Percentiles rank a stretch among this genome's conserved stretches.
Conservation (phyloP, 805 yeast species). For the Torulaspora delbrueckii region DNA sequence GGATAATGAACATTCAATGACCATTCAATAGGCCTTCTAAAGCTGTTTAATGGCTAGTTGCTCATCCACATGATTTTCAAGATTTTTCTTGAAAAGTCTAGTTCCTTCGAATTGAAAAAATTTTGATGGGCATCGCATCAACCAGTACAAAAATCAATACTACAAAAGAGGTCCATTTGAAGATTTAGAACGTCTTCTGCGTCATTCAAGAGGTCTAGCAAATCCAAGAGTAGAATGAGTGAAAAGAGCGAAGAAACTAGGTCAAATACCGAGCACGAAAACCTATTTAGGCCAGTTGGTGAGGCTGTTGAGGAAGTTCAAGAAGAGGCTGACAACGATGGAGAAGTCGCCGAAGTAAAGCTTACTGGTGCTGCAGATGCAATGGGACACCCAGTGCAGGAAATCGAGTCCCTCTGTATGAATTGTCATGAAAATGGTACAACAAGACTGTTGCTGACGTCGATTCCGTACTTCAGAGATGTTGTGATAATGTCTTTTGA, state of each 20-base stretch:
- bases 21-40: background rate
- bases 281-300: conserved; percentile 56
- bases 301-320: conserved; percentile 45
- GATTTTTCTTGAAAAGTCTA: conserved; percentile 1
- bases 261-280: conserved; percentile 31
- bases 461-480: conserved; percentile 88
- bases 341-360: conserved; percentile 38
- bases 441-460: conserved; percentile 78
- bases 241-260: background rate
- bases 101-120: background rate
- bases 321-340: conserved; percentile 34
- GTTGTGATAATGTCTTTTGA: conserved; percentile 90
- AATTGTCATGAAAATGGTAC: conserved; percentile 83
- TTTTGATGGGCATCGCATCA: conserved; percentile 5
- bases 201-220: background rate
- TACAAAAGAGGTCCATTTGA: background rate
- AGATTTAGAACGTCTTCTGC: background rate
- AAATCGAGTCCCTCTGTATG: conserved; percentile 93
- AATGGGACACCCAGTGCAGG: conserved; percentile 92
- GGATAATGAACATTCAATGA: background rate
- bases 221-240: background rate
- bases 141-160: background rate
- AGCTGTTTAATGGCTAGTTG: background rate
- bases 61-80: background rate
- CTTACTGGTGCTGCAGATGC: conserved; percentile 77